These are phyloP conservation scores for Neofusicoccum kwambonambiense DNA, from an alignment of 2,329 filamentous ascomycete genomes.

Conservation along the genomic window DNA sequence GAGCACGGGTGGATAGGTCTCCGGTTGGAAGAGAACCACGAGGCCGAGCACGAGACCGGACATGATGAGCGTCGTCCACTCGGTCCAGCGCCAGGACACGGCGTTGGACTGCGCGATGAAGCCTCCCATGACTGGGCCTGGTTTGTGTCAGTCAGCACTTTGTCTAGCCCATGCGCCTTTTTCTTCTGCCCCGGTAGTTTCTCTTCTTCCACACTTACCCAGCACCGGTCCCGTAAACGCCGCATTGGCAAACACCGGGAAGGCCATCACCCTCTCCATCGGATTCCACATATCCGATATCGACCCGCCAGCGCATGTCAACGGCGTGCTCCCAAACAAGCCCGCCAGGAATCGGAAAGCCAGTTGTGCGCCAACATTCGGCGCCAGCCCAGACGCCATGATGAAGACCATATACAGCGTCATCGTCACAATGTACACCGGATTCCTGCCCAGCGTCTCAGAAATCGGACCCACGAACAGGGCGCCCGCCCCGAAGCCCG, in stretches of 20 bases:
- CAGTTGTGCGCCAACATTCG: conserved; percentile 48
- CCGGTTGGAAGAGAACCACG: conserved; percentile 47
- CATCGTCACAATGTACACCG: conserved; percentile 49
- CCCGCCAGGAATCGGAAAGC: conserved; percentile 52
- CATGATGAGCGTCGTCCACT: conserved; percentile 39
- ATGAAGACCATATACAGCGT: conserved; percentile 50
- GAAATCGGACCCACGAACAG: conserved; percentile 46
- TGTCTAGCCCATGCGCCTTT: background rate
- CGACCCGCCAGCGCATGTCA: conserved; percentile 47
- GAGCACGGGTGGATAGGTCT: conserved; percentile 48
- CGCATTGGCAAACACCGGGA: conserved; percentile 51
- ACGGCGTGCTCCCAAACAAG: conserved; percentile 46
- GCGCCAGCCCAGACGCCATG: conserved; percentile 48
- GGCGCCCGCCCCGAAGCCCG: conserved; percentile 48
- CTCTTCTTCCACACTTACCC: background rate
- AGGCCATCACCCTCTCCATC: conserved; percentile 49
- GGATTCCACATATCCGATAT: conserved; percentile 49
- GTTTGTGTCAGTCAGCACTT: background rate
- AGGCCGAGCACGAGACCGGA: conserved; percentile 27
- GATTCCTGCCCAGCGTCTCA: conserved; percentile 44
- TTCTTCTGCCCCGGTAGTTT: no score
- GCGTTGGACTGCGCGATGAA: conserved; percentile 35
- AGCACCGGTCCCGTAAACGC: conserved; percentile 39
- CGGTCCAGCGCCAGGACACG: conserved; percentile 40
- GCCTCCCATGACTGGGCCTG: conserved; percentile 37